A percentile compares a stretch with the other conserved stretches of the same genome.
Conservation (phyloP, 192 early-diverging fungal species). For the Thoreauomyces humboldtii region DNA sequence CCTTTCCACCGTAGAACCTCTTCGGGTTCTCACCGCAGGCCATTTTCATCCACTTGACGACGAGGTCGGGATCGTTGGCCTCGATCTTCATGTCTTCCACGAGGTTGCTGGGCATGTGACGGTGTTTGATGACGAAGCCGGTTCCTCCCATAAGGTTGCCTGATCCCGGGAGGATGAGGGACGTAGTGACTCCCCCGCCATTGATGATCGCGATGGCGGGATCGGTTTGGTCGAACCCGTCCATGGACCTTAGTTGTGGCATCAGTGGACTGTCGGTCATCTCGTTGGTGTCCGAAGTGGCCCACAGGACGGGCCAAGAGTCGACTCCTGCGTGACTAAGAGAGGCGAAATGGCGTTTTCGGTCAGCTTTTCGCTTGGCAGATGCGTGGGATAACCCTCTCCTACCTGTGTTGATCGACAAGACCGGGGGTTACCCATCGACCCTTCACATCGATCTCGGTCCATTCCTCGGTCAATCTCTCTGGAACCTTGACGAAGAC, state of each 20-base stretch:
- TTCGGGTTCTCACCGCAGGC: constrained; percentile 80
- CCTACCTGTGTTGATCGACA: constrained; percentile 63
- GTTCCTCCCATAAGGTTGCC: constrained; percentile 78
- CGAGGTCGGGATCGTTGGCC: constrained; percentile 32
- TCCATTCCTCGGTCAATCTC: constrained; percentile 31
- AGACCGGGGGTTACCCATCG: constrained; percentile 74
- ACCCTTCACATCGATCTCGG: constrained; percentile 61
- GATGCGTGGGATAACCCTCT: not conserved
- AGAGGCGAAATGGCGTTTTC: too few relatives aligned
- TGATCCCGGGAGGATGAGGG: constrained; percentile 71
- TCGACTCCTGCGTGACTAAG: constrained; percentile 65
- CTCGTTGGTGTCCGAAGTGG: constrained; percentile 65
- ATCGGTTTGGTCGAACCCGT: constrained; percentile 67
- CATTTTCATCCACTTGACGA: constrained; percentile 77
- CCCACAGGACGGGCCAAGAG: constrained; percentile 61
- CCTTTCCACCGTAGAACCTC: constrained; percentile 34
- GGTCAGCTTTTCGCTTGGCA: not conserved
- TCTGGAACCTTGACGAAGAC: constrained; percentile 51
- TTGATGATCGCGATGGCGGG: constrained; percentile 54
- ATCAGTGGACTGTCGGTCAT: constrained; percentile 50
- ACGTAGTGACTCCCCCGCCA: constrained; percentile 72
- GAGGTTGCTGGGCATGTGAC: constrained; percentile 47
- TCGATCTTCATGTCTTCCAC: constrained; percentile 70
- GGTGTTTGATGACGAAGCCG: constrained; percentile 63
- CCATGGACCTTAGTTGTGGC: constrained; percentile 65